Base-by-base conservation (phyloP, 352 stramenopile genomes). In the Pythium myriotylum region DNA sequence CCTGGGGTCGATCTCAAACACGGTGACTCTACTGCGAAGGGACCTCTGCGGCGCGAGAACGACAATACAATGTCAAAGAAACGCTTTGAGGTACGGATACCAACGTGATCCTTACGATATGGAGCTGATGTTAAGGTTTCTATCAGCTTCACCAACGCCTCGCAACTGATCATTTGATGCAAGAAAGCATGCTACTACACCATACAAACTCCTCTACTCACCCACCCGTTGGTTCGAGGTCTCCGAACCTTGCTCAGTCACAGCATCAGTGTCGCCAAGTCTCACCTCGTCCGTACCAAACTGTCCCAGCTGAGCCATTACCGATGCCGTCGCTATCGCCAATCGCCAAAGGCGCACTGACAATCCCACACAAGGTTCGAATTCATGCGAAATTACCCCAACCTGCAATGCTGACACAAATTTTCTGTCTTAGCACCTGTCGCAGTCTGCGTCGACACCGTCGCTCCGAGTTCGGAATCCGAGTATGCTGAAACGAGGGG, bases 51-150 rank as follows among this genome's bases (percentile, higher is more conserved):
- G 22, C 53, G 74, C 0, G 76, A 86, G 16, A 70, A 63, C 19
- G 29, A 69, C 5, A 68, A 66, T 27, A 87, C 69, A 2, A 90
- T 90, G 81, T 90, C 81, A 23, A 67, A 68, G n/a, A 90, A 86
- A 52, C 74, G 76, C 20, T 90, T 90, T 53, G 78, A 84, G 65
- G 78, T 90, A 63, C 3, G 9, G 14, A 54, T 23, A 9, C 9
- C 9, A 26, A 12, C 37, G 45, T 54, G 35, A 37, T 12, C 13
- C 47, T 13, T 20, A 35, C 5, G 37, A 10, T 32, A 27, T 23
- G 22, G 16, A 33, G n/a, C 14, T 43, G 37, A 17, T 40, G 50
- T 35, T 29, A 17, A 49, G 33, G 6, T 32, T 14, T 35, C 29
- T 35, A 10, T 35, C 45, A 90, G 81, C 78, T 88, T 1, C 81